These are phyloP conservation scores for Trametes gibbosa DNA, from an alignment of 768 basidiomycete genomes.

Conservation along the genomic window DNA sequence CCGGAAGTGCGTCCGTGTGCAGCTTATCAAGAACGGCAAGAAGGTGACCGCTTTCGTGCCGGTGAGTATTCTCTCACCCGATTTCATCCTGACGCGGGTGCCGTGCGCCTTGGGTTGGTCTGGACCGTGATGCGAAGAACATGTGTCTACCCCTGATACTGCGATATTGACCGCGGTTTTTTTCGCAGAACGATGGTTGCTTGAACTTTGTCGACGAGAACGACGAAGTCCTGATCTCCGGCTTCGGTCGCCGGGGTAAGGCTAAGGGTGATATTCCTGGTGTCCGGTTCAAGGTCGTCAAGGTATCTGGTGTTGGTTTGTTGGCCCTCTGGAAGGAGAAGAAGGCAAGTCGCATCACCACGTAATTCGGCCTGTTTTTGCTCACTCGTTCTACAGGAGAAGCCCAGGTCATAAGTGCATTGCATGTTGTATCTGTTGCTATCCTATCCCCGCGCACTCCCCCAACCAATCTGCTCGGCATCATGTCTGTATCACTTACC, in stretches of 20 bases:
- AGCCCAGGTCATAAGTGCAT: constrained; percentile 36
- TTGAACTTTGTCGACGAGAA: constrained; percentile 99
- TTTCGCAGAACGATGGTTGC: constrained; percentile 85
- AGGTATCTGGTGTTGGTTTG: constrained; percentile 98
- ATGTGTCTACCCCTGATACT: not conserved
- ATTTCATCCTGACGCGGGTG: not conserved
- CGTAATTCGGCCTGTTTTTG: not conserved
- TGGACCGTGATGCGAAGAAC: constrained; percentile 8
- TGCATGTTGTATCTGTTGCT: constrained; percentile 13
- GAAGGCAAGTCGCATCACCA: constrained; percentile 59
- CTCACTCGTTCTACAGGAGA: constrained; percentile 28
- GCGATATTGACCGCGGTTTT: not conserved
- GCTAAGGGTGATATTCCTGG: constrained; percentile 99
- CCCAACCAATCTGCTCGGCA: constrained; percentile 1
- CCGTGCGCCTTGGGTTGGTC: constrained; percentile 8
- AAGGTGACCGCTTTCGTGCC: constrained; percentile 99
- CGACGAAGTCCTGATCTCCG: constrained; percentile 99
- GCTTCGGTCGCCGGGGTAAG: constrained; percentile 99
- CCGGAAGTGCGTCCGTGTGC: constrained; percentile 99
- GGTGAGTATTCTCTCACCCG: constrained; percentile 45
- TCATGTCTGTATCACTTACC: constrained; percentile 20
- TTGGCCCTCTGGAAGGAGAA: constrained; percentile 99
- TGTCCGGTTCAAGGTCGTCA: constrained; percentile 99
- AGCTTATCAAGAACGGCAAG: constrained; percentile 99
- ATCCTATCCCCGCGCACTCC: constrained; percentile 5